Evolutionary conservation across 371 early-diverging fungal genomes (phyloP).

Genomic region (Mortierella sp.): DNA sequence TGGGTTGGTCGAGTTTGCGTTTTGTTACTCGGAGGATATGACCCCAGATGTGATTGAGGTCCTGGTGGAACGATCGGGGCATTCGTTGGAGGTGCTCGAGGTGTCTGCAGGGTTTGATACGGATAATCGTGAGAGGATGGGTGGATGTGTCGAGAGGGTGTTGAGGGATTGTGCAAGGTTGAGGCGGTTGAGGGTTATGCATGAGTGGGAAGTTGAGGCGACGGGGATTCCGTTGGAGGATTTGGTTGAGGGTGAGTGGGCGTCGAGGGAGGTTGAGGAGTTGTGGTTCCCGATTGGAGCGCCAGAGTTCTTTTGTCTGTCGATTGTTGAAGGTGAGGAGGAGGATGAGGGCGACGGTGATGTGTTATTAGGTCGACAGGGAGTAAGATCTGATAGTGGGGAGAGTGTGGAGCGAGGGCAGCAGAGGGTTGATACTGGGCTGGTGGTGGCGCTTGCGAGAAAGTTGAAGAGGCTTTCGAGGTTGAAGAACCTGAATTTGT

Average conservation of each 20-base stretch:
- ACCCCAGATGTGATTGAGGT: slow-evolving; percentile 4
- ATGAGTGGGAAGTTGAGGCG: slow-evolving; percentile 9
- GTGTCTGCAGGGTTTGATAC: slow-evolving; percentile 7
- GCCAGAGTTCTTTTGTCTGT: background rate
- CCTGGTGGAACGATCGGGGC: background rate
- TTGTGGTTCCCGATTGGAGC: background rate
- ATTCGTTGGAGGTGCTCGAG: background rate
- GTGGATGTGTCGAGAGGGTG: background rate
- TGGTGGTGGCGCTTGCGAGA: background rate
- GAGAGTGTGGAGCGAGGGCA: background rate
- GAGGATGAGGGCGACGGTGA: background rate
- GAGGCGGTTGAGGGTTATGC: background rate
- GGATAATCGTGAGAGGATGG: slow-evolving; percentile 6
- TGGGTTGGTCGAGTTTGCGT: background rate
- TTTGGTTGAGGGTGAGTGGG: background rate
- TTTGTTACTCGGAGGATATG: slow-evolving; percentile 9
- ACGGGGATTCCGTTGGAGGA: background rate
- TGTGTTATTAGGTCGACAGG: background rate
- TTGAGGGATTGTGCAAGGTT: background rate
- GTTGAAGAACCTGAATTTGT: background rate
- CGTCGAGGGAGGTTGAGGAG: background rate
- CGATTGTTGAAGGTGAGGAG: background rate
- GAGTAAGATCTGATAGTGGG: background rate
- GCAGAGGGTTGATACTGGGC: background rate
- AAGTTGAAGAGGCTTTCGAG: background rate